These are phyloP conservation scores for Brassica balearica DNA, from an alignment of 441 rosid species.

Conservation along the genomic window DNA sequence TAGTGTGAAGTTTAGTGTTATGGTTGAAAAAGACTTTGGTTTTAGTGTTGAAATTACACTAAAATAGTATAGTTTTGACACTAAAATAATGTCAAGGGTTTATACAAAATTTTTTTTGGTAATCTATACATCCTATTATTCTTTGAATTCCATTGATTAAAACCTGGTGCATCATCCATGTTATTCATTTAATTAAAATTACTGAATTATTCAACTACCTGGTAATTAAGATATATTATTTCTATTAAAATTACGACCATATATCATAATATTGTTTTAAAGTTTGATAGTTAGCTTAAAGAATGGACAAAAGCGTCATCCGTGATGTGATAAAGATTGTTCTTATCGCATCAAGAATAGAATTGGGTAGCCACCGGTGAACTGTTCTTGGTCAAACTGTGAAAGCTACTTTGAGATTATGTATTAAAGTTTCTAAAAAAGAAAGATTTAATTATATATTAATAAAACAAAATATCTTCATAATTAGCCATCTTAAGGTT, in stretches of 20 bases:
- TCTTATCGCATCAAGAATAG: slow-evolving; percentile 34
- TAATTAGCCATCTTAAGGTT: not conserved
- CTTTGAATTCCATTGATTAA: not conserved
- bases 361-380: slow-evolving; percentile 36
- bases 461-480: slow-evolving; percentile 1
- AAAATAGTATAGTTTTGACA: too few relatives aligned
- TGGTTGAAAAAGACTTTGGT: too few relatives aligned
- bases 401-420: not conserved
- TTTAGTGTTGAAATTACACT: too few relatives aligned
- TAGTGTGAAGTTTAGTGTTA: too few relatives aligned
- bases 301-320: slow-evolving; percentile 31
- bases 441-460: not conserved
- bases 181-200: too few relatives aligned
- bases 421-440: slow-evolving; percentile 22
- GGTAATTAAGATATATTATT: not conserved
- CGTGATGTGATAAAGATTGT: slow-evolving; percentile 31
- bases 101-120: too few relatives aligned
- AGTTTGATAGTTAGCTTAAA: slow-evolving; percentile 6
- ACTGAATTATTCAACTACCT: not conserved
- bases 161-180: not conserved
- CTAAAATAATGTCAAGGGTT: too few relatives aligned
- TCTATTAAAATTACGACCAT: not conserved
- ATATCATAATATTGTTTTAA: not conserved
- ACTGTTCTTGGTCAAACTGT: slow-evolving; percentile 48
- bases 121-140: too few relatives aligned